These are phyloP conservation scores for Linum tenue DNA, from an alignment of 345 rosid genomes.

Conservation along the genomic window DNA sequence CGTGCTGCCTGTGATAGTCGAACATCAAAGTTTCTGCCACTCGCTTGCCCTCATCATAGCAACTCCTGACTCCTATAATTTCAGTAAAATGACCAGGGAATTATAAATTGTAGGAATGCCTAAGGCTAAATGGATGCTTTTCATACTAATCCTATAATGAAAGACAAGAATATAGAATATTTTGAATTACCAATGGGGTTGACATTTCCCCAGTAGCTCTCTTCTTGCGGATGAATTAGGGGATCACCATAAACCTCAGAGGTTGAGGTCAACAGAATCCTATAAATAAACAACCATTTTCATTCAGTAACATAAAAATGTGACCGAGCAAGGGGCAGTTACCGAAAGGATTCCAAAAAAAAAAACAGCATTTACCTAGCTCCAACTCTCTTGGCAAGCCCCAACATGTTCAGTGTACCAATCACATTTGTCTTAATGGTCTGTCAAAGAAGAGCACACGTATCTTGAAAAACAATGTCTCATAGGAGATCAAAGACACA, in stretches of 20 bases:
- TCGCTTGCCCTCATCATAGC: too few species aligned
- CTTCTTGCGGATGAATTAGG: constrained; percentile 75
- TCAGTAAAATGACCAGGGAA: background rate
- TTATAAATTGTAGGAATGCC: too few species aligned
- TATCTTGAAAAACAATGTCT: background rate
- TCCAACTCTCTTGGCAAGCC: constrained; percentile 97
- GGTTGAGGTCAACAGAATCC: constrained; percentile 91
- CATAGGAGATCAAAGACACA: background rate
- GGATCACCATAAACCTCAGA: constrained; percentile 29
- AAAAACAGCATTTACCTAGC: too few species aligned
- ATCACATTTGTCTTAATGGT: constrained; percentile 35
- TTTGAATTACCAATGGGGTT: constrained; percentile 70
- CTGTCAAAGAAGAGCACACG: constrained; percentile 23
- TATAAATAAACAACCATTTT: constrained; percentile 14
- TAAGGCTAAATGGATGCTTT: background rate
- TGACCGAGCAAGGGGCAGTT: too few species aligned
- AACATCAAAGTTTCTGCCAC: too few species aligned
- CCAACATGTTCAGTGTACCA: constrained; percentile 76
- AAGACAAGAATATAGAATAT: background rate
- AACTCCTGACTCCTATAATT: constrained; percentile 48
- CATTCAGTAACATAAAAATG: background rate
- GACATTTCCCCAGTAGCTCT: constrained; percentile 95
- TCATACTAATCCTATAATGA: background rate
- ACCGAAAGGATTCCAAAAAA: background rate
- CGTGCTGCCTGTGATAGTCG: constrained; percentile 25